Evolutionary conservation across 2,329 filamentous ascomycete species (phyloP).

Genomic region (Fusarium fujikuroi): DNA sequence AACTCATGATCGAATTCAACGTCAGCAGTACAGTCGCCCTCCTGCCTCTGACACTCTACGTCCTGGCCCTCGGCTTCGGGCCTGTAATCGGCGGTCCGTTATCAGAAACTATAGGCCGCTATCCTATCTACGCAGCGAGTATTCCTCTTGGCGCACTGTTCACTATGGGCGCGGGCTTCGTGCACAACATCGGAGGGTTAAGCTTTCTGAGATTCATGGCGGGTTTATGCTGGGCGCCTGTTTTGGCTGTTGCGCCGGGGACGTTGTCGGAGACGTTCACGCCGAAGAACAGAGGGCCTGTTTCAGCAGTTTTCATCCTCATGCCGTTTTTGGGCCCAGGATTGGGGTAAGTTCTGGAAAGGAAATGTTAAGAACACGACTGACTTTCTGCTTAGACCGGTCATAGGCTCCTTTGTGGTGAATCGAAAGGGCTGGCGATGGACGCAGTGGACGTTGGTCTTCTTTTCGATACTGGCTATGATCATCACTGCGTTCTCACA

Average conservation of each 20-base stretch:
- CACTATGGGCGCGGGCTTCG: slow-evolving; percentile 64
- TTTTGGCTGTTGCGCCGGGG: slow-evolving; percentile 61
- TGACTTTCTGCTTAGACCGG: slow-evolving; percentile 48
- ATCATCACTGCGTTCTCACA: slow-evolving; percentile 54
- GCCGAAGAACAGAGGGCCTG: slow-evolving; percentile 54
- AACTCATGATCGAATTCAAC: slow-evolving; percentile 63
- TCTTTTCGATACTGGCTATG: slow-evolving; percentile 55
- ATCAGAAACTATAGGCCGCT: slow-evolving; percentile 67
- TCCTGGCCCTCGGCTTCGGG: slow-evolving; percentile 68
- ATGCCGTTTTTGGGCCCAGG: slow-evolving; percentile 65
- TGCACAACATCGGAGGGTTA: slow-evolving; percentile 61
- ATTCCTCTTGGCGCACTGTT: slow-evolving; percentile 64
- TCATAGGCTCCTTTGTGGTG: slow-evolving; percentile 61
- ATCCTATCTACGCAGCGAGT: slow-evolving; percentile 60
- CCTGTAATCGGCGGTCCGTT: slow-evolving; percentile 69
- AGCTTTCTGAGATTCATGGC: slow-evolving; percentile 67
- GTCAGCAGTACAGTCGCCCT: slow-evolving; percentile 66
- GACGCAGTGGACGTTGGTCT: slow-evolving; percentile 63
- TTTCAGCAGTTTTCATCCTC: slow-evolving; percentile 59
- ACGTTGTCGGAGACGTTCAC: slow-evolving; percentile 61
- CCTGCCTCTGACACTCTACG: slow-evolving; percentile 69
- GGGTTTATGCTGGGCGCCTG: slow-evolving; percentile 61
- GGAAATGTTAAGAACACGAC: rapidly evolving
- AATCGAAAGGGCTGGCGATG: slow-evolving; percentile 62
- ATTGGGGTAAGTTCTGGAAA: slow-evolving; percentile 53